These are phyloP conservation scores for Flaveria trinervia DNA, from an alignment of 129 eudicot species.

Conservation along the genomic window DNA sequence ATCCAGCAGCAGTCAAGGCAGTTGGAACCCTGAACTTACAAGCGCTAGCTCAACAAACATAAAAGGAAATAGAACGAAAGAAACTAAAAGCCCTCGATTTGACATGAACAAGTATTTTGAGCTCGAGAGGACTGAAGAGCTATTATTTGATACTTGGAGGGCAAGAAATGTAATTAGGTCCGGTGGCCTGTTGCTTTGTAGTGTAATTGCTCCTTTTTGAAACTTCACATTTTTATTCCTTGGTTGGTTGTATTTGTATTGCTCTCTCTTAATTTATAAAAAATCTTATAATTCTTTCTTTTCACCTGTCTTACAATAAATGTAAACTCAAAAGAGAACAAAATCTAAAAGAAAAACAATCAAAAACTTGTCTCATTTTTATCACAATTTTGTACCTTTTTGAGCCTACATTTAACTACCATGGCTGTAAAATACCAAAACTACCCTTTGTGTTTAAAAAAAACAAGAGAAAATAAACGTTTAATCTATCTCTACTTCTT, in stretches of 20 bases:
- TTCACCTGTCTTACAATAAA: not conserved
- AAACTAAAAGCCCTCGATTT: constrained; percentile 21
- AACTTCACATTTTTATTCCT: constrained; percentile 17
- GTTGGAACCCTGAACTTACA: constrained; percentile 62
- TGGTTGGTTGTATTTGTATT: not conserved
- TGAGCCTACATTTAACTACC: not conserved
- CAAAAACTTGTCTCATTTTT: not conserved
- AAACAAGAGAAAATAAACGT: not conserved
- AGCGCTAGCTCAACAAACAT: constrained; percentile 28
- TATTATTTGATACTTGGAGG: constrained; percentile 59
- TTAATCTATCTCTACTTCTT: constrained; percentile 86
- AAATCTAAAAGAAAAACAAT: constrained; percentile 5
- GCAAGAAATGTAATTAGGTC: constrained; percentile 47
- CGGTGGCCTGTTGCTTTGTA: constrained; percentile 67
- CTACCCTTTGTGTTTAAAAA: constrained; percentile 1
- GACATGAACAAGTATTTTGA: constrained; percentile 56
- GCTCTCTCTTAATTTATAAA: not conserved
- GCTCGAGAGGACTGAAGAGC: constrained; percentile 45
- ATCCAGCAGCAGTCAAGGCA: constrained; percentile 61
- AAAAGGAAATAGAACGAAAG: constrained; percentile 29
- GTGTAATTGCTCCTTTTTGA: constrained; percentile 14
- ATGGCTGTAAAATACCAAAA: constrained; percentile 12
- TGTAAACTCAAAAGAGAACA: not conserved
- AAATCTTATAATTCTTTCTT: not conserved
- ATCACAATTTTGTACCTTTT: not conserved